Evolutionary conservation across 2,329 filamentous ascomycete species (phyloP).

Genomic region (Dichotomopilus funicola): DNA sequence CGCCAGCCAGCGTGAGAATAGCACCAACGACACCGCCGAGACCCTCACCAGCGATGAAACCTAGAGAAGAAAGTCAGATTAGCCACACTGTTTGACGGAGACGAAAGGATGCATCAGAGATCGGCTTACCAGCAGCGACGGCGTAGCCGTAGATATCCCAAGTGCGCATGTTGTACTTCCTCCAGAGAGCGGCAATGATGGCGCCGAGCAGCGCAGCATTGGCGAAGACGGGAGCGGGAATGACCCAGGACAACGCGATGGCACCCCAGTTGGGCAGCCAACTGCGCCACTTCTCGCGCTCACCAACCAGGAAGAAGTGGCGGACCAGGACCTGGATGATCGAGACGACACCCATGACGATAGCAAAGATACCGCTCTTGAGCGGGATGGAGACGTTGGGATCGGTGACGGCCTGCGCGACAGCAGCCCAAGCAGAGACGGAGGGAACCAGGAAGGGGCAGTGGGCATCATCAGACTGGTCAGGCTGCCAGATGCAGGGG

Average conservation of each 20-base stretch:
- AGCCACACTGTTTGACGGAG: neutral
- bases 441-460: constrained; percentile 59
- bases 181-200: constrained; percentile 46
- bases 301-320: constrained; percentile 48
- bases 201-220: constrained; percentile 54
- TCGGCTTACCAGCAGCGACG: constrained; percentile 33
- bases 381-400: constrained; percentile 49
- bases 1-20: constrained; percentile 22
- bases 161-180: constrained; percentile 42
- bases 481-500: constrained; percentile 51
- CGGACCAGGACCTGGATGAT: constrained; percentile 46
- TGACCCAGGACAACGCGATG: constrained; percentile 51
- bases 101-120: neutral
- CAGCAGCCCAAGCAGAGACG: constrained; percentile 59
- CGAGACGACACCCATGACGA: constrained; percentile 47
- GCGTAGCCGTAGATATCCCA: constrained; percentile 56
- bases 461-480: constrained; percentile 28
- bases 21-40: constrained; percentile 51
- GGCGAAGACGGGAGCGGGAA: constrained; percentile 50
- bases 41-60: constrained; percentile 57
- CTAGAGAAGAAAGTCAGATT: constrained; percentile 33
- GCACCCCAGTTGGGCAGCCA: constrained; percentile 59
- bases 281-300: constrained; percentile 45
- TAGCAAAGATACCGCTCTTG: constrained; percentile 50
- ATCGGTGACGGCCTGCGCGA: constrained; percentile 55